These are phyloP conservation scores for Heritiera fomes DNA, from an alignment of 345 rosid species.

Conservation along the genomic window DNA sequence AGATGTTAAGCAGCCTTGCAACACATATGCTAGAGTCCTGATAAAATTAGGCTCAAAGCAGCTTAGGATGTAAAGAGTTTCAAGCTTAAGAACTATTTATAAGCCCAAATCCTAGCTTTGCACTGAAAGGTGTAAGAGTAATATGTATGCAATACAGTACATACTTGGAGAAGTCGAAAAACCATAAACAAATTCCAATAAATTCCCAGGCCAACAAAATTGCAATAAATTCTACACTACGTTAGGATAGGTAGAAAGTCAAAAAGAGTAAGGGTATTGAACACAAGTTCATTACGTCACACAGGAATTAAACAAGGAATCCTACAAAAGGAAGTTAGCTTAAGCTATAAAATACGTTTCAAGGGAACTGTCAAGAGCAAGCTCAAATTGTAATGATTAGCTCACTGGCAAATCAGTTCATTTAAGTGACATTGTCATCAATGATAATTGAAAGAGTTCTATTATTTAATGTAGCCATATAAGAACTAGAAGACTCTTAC, in stretches of 20 bases:
- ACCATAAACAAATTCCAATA: background rate
- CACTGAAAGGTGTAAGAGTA: background rate
- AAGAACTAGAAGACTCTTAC: slow-evolving; percentile 29
- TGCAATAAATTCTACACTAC: background rate
- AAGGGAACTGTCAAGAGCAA: slow-evolving; percentile 2
- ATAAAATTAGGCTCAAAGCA: background rate
- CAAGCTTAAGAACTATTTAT: background rate
- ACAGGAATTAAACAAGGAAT: slow-evolving; percentile 3
- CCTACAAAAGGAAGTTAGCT: background rate
- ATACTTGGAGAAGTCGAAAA: background rate
- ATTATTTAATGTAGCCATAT: background rate
- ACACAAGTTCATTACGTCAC: background rate
- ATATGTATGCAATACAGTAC: background rate
- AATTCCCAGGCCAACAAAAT: background rate
- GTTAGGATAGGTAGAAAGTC: background rate
- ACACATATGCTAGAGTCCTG: background rate
- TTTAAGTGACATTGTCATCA: background rate
- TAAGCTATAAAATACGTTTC: background rate
- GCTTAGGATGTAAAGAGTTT: background rate
- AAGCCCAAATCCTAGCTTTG: background rate
- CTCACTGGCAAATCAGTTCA: background rate
- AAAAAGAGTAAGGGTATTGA: background rate
- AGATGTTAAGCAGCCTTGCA: background rate
- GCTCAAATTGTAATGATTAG: background rate
- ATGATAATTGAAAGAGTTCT: background rate